Base-by-base conservation (phyloP, 352 stramenopile genomes). In the Globisporangium recalcitrans region DNA sequence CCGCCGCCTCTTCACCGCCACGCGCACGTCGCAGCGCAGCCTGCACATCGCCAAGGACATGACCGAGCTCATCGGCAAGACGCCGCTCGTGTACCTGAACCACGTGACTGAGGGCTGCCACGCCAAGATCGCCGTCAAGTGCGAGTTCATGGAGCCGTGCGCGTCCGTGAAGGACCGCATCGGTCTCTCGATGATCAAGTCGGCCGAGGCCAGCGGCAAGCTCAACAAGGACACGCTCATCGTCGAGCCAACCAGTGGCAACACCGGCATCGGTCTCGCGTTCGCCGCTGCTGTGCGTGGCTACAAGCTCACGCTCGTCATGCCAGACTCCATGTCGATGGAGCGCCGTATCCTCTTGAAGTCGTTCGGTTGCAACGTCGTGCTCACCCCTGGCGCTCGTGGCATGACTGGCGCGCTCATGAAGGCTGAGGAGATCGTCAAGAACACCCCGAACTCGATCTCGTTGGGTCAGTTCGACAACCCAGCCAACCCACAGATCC, bases 381-480 rank as follows among this genome's bases (percentile, higher is more conserved):
- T 97, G 29, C 78, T 98, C 14, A 98, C 93, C 7, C 91, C 93
- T n/a, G 92, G 85, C 26, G 75, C 78, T 3, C 83, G 85, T 53
- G 86, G 84, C 31, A 93, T 93, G 82, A 90, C 77, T 0, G 84
- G 84, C n/a, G 82, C 82, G 0, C 61, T 91, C 44, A 80, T 86
- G 24, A 92, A 91, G 69, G 84, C 82, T 36, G 82, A 90, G 13
- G 81, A 93, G 48, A 78, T 95, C 22, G 74, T 91, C 14, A 72
- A 73, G 36, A 90, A 89, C 60, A 87, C 84, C 44, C 73, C 82
- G n/a, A 90, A 89, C 63, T 72, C 84, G 44, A 66, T 94, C 58
- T 81, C 96, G 24, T 82, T 98, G 14, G 84, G 91, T 44, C 96
- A 99, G 76, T 99, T 98, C 70, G 97, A 98, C 70, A 99, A 99